Evolutionary conservation across 371 early-diverging fungal genomes (phyloP).

Genomic region (Mucor mucedo): DNA sequence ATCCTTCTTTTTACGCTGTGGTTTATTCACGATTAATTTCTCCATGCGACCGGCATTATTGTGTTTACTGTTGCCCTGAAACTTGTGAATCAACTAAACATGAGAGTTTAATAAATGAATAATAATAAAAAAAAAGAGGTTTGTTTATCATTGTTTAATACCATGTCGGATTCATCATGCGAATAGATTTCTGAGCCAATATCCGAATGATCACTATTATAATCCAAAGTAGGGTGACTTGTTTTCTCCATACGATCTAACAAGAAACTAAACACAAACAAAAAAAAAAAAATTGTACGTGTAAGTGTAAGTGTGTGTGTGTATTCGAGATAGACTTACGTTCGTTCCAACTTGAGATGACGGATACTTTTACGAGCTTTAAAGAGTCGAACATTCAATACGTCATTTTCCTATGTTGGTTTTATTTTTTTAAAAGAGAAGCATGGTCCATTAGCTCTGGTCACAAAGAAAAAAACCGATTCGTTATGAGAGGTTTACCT

Average conservation of each 20-base stretch:
- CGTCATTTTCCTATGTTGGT: constrained; percentile 49
- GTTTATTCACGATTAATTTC: constrained; percentile 28
- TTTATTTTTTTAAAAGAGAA: not conserved
- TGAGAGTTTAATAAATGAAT: no score
- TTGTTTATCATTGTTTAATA: not conserved
- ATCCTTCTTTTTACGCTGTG: constrained; percentile 56
- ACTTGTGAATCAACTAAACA: constrained; percentile 5
- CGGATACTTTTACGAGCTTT: constrained; percentile 56
- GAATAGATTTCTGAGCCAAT: constrained; percentile 32
- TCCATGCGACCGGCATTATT: constrained; percentile 8
- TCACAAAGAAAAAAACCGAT: no score
- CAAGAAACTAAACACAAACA: constrained; percentile 16
- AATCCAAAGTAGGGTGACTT: constrained; percentile 21
- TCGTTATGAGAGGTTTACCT: constrained; percentile 37
- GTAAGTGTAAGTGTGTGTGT: not conserved
- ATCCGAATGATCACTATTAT: constrained; percentile 37
- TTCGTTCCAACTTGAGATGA: constrained; percentile 53
- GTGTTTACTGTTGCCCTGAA: constrained; percentile 17
- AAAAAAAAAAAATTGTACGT: no score
- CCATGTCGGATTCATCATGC: constrained; percentile 32
- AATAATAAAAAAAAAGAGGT: not conserved
- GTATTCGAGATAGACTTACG: constrained; percentile 24
- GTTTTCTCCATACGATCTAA: constrained; percentile 38
- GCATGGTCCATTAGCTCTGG: no score
- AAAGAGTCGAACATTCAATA: constrained; percentile 44